Evolutionary conservation across 2,329 filamentous ascomycete species (phyloP), one percentile per base, ranked within the genome.

Genomic region (Rutstroemia sp.): DNA sequence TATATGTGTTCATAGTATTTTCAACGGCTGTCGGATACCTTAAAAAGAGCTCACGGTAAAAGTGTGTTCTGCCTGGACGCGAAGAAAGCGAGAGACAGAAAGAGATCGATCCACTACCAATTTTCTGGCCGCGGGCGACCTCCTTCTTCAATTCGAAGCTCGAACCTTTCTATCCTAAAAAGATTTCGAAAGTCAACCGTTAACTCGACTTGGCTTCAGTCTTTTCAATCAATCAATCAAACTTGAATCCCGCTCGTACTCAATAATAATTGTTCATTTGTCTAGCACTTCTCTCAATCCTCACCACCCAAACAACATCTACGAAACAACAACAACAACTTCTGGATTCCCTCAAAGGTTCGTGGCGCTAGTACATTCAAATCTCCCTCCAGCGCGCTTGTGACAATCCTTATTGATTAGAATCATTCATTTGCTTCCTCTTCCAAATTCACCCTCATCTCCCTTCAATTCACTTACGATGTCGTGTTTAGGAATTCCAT

Each of bases 91-190:
- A 48, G 23, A 48, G 51, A 48, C 7, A 34, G 16, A 34, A 25
- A 19, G 17, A 54, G 19, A 34, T 53, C 27, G 42, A 53, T 59
- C 56, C 48, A 58, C 65, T 70, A 66, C 68, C 23, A 48, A 39
- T 38, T 42, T 55, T 69, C 62, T 68, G 78, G 79, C 74, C 78
- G 78, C 79, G 77, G 79, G 79, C 79, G 78, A 78, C 79, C 78
- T 77, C 73, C 65, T 68, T 68, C 65, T 69, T 69, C 66, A 59
- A 67, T 68, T 68, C 65, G 54, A 38, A 25, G 42, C 12, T 17
- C 52, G 14, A 42, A 55, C 19, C 58, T 57, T 52, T 76, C 72
- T 68, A 66, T 21, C 16, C 25, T 7, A 30, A 55, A 50, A 34
- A 19, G 27, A 27, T 19, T 23, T 16, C 4, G 38, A 54, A 44